Percentiles rank a stretch among this genome's conserved stretches.
Evolutionary conservation across 78 protist species (phyloP).

Genomic region (Acrasis kona): DNA sequence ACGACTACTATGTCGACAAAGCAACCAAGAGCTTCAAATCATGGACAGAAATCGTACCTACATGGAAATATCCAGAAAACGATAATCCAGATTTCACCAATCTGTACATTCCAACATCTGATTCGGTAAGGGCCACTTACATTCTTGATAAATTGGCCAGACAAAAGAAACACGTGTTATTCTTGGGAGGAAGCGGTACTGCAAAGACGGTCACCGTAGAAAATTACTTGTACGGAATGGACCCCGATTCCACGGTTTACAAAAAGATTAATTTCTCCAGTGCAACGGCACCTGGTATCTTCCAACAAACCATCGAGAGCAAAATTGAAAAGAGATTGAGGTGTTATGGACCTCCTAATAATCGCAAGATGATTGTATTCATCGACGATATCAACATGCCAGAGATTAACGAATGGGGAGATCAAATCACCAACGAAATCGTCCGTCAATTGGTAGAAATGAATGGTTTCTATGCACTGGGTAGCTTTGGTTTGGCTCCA

Average conservation of each 20-base stretch:
- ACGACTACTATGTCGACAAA: conserved; percentile 45
- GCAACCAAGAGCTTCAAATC: conserved; percentile 43
- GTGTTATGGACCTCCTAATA: conserved; percentile 66
- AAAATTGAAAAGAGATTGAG: conserved; percentile 63
- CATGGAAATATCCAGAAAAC: conserved; percentile 28
- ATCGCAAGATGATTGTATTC: conserved; percentile 35
- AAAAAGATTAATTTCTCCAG: conserved; percentile 57
- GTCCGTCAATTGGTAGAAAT: conserved; percentile 69
- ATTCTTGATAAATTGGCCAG: conserved; percentile 12
- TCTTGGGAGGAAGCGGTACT: conserved; percentile 78
- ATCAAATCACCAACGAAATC: conserved; percentile 67
- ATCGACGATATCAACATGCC: conserved; percentile 86
- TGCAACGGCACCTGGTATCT: conserved; percentile 52
- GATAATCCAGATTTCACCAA: conserved; percentile 28
- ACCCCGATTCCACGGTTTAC: background rate
- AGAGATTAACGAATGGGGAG: conserved; percentile 71
- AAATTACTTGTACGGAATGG: conserved; percentile 12
- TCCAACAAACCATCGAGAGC: conserved; percentile 53
- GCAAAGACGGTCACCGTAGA: conserved; percentile 66
- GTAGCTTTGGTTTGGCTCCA: conserved; percentile 57
- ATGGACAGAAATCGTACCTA: conserved; percentile 33
- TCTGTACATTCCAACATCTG: conserved; percentile 70
- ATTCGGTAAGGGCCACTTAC: conserved; percentile 35
- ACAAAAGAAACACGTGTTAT: conserved; percentile 20
- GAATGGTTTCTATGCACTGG: conserved; percentile 53